Evolutionary conservation across 768 basidiomycete species (phyloP).

Genomic region (Krasilnikovozyma curviuscula): DNA sequence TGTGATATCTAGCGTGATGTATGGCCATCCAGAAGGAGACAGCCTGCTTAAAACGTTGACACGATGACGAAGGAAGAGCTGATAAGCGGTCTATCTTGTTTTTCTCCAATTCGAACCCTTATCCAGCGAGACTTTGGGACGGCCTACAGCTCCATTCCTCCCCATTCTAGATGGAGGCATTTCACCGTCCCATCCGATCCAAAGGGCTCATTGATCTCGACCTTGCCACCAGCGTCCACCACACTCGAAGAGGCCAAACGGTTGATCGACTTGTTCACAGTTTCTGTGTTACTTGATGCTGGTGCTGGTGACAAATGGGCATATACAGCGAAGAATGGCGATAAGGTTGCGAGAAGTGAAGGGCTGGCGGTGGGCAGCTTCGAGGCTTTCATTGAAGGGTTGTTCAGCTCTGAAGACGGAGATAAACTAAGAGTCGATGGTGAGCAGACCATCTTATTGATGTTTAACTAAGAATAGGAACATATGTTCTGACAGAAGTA

Average conservation of each 20-base stretch:
- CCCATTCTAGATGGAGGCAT: conserved; percentile 79
- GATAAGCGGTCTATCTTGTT: too few relatives aligned
- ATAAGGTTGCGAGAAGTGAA: conserved; percentile 43
- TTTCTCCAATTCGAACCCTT: neutral
- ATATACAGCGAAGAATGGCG: conserved; percentile 39
- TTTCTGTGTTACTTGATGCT: conserved; percentile 83
- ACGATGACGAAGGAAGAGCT: too few relatives aligned
- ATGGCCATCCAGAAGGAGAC: too few relatives aligned
- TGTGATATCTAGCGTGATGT: neutral
- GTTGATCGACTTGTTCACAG: conserved; percentile 70
- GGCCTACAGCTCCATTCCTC: conserved; percentile 44
- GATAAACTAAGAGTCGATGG: conserved; percentile 65
- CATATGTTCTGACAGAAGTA: too few relatives aligned
- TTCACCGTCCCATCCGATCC: conserved; percentile 42
- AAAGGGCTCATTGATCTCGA: conserved; percentile 14
- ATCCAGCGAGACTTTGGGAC: conserved; percentile 59
- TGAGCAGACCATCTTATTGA: conserved; percentile 28
- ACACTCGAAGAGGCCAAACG: conserved; percentile 41
- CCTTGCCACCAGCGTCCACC: neutral
- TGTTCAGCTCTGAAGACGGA: conserved; percentile 48
- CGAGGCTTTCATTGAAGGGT: conserved; percentile 66
- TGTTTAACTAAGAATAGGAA: too few relatives aligned
- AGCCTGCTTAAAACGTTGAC: neutral
- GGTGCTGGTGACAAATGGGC: conserved; percentile 72
- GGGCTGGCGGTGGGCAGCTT: conserved; percentile 72